Conservation (phyloP, 2,329 filamentous ascomycete species). For the Curvularia sp. region DNA sequence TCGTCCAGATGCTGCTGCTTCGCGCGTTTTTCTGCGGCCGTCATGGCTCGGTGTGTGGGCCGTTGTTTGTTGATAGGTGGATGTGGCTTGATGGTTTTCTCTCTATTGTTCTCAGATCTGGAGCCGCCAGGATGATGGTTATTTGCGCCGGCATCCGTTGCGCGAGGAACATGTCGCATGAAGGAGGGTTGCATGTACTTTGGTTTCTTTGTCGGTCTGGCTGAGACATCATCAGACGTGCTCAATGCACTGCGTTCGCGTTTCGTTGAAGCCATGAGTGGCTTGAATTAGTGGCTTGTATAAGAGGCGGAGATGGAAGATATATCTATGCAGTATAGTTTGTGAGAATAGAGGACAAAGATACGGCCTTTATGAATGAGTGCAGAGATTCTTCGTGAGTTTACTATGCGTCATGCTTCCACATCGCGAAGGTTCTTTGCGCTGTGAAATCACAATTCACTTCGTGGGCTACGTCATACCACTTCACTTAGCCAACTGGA, state of each 20-base stretch:
- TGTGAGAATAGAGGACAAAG: neutral
- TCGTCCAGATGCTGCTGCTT: slow-evolving; percentile 7
- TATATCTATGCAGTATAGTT: neutral
- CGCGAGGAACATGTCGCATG: neutral
- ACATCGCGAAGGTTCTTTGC: neutral
- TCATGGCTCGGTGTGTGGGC: slow-evolving; percentile 1
- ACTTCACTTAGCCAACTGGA: neutral
- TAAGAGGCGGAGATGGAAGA: neutral
- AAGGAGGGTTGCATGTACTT: neutral
- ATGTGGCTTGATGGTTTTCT: too few relatives aligned
- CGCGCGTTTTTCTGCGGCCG: neutral
- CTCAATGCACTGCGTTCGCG: neutral
- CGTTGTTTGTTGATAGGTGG: neutral
- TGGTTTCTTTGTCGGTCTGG: neutral
- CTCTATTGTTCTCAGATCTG: neutral
- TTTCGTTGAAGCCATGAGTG: neutral
- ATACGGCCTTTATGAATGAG: neutral
- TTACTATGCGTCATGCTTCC: neutral
- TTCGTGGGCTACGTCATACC: neutral
- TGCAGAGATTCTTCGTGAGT: neutral
- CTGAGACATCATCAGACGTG: neutral
- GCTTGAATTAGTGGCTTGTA: neutral
- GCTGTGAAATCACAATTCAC: neutral
- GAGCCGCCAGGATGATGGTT: neutral
- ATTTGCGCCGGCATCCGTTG: neutral